Percentiles rank a stretch among this genome's conserved stretches.
These are phyloP conservation scores for Venturia effusa DNA, from an alignment of 2,329 filamentous ascomycete species.

Conservation along the genomic window DNA sequence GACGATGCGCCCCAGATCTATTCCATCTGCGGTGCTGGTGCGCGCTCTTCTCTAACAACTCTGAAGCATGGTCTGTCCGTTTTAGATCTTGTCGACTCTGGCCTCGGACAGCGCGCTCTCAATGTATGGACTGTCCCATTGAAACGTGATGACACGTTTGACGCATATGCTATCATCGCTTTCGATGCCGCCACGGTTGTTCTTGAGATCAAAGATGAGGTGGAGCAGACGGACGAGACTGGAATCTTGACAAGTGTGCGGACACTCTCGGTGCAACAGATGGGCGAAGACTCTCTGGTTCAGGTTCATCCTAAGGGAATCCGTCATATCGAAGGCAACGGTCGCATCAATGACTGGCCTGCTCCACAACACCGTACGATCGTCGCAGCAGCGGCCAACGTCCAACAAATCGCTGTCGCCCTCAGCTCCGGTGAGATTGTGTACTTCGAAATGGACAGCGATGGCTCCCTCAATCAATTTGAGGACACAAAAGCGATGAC, in stretches of 20 bases:
- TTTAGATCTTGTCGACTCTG: slow-evolving; percentile 89
- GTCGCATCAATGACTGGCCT: slow-evolving; percentile 83
- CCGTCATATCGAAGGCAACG: slow-evolving; percentile 68
- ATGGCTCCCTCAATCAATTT: slow-evolving; percentile 85
- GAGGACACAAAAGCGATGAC: slow-evolving; percentile 91
- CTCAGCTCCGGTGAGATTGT: slow-evolving; percentile 94
- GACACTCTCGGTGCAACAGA: slow-evolving; percentile 84
- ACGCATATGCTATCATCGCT: slow-evolving; percentile 92
- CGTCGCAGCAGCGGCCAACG: slow-evolving; percentile 86
- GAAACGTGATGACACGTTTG: slow-evolving; percentile 68
- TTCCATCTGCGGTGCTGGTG: slow-evolving; percentile 77
- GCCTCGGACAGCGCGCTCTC: slow-evolving; percentile 76
- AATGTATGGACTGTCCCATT: slow-evolving; percentile 95
- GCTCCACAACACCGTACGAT: slow-evolving; percentile 90
- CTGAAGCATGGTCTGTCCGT: slow-evolving; percentile 90
- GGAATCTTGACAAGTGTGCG: slow-evolving; percentile 82
- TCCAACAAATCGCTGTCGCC: slow-evolving; percentile 84
- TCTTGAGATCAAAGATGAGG: slow-evolving; percentile 89
- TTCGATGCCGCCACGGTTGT: slow-evolving; percentile 86
- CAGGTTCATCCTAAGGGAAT: slow-evolving; percentile 97
- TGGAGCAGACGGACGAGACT: slow-evolving; percentile 89
- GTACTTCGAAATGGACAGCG: slow-evolving; percentile 94
- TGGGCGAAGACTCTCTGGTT: slow-evolving; percentile 84
- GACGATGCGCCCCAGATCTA: slow-evolving; percentile 98
- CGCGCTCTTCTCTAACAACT: slow-evolving; percentile 80